Percentiles rank a stretch among this genome's conserved stretches.
phyloP scores from a whole-genome alignment of 2,329 filamentous ascomycete species.

The Claviceps fusiformis region DNA sequence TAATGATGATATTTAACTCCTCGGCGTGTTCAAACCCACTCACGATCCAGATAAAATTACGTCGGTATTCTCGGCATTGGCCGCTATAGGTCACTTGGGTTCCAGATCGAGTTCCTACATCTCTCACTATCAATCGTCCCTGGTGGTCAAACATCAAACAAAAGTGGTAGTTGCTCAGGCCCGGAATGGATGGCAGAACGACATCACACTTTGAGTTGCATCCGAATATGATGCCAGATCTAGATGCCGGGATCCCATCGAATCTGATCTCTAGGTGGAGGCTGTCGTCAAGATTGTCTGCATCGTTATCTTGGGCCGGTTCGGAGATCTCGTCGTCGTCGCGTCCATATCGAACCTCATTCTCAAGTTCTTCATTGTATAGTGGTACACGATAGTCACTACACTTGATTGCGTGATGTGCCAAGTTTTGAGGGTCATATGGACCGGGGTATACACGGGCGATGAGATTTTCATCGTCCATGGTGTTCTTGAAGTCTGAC shows the following conservation, averaged over 20 bases:
- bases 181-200: too few relatives aligned
- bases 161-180: too few relatives aligned
- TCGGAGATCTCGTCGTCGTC: too few relatives aligned
- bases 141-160: too few relatives aligned
- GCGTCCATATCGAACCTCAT: not conserved
- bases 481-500: not conserved
- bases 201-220: not conserved
- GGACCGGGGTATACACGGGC: conserved; percentile 1
- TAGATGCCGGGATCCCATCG: conserved; percentile 8
- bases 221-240: conserved; percentile 8
- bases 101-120: too few relatives aligned
- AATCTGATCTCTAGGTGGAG: conserved; percentile 8
- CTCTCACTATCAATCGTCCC: too few relatives aligned
- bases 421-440: not conserved
- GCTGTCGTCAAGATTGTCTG: not conserved
- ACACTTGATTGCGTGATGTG: not conserved
- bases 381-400: conserved; percentile 1
- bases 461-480: conserved; percentile 5
- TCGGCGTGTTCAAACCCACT: too few relatives aligned
- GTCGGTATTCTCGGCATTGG: too few relatives aligned
- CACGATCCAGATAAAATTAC: too few relatives aligned
- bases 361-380: not conserved
- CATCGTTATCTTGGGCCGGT: too few relatives aligned
- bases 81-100: too few relatives aligned
- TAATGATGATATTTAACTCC: too few relatives aligned